These are phyloP conservation scores for Zymoseptoria brevis DNA, from an alignment of 2,329 filamentous ascomycete genomes.

Conservation along the genomic window DNA sequence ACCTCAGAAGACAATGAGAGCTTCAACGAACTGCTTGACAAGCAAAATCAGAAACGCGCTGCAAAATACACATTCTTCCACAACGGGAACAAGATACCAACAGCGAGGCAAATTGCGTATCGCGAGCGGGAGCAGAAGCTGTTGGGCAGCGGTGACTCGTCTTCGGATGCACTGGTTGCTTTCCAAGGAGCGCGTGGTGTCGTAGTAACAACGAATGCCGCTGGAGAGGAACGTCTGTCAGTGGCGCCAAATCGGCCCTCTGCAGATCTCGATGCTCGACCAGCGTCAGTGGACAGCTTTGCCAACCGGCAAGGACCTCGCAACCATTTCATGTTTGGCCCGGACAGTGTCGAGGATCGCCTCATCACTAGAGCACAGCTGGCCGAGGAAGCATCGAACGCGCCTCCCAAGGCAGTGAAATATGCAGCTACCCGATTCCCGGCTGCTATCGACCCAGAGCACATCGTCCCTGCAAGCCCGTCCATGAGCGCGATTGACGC, in stretches of 20 bases:
- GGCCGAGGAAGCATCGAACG: slow-evolving; percentile 62
- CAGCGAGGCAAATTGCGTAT: slow-evolving; percentile 53
- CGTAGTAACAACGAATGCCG: slow-evolving; percentile 18
- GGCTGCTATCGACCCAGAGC: slow-evolving; percentile 23
- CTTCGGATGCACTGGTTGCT: slow-evolving; percentile 30
- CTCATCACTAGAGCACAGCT: slow-evolving; percentile 55
- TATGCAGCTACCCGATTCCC: slow-evolving; percentile 74
- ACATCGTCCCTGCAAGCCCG: slow-evolving; percentile 60
- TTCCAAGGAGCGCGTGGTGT: background rate
- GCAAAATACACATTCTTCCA: slow-evolving; percentile 87
- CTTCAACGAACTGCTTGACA: slow-evolving; percentile 86
- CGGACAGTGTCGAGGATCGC: slow-evolving; percentile 54
- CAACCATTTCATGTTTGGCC: slow-evolving; percentile 82
- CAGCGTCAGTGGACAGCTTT: slow-evolving; percentile 71
- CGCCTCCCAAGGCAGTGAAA: slow-evolving; percentile 66
- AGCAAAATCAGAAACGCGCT: slow-evolving; percentile 74
- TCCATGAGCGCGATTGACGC: slow-evolving; percentile 77
- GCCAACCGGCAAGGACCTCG: slow-evolving; percentile 51
- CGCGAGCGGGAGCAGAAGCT: slow-evolving; percentile 52
- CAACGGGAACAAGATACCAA: slow-evolving; percentile 72
- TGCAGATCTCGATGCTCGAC: slow-evolving; percentile 58
- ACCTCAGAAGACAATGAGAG: slow-evolving; percentile 97
- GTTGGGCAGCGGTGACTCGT: slow-evolving; percentile 36
- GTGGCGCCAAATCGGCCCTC: slow-evolving; percentile 38
- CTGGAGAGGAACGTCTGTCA: slow-evolving; percentile 17